Evolutionary conservation across 108 stramenopile genomes (phyloP).

Genomic region (Thalassiosira profunda): DNA sequence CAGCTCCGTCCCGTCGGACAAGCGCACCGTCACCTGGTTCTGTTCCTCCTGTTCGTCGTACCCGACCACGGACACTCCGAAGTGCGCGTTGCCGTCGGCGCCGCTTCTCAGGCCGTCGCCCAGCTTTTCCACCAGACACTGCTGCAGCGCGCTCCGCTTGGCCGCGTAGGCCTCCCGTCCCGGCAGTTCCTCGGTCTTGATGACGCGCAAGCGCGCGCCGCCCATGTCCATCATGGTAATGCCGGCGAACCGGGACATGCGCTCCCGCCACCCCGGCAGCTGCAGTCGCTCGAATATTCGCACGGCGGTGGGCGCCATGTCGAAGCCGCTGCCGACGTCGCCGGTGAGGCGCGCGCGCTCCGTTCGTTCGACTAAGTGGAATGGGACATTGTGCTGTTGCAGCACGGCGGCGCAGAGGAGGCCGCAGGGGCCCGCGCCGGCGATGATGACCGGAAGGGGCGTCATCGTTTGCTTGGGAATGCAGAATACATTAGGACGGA

Average conservation of each 20-base stretch:
- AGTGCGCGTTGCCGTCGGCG: neutral
- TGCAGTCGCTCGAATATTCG: constrained; percentile 8
- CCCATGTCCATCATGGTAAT: no score
- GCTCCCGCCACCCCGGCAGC: constrained; percentile 4
- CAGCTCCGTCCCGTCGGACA: constrained; percentile 2
- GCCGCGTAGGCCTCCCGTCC: constrained; percentile 4
- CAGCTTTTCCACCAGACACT: constrained; percentile 9
- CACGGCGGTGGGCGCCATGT: constrained; percentile 31
- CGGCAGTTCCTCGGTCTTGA: neutral
- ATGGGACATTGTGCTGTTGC: constrained; percentile 13
- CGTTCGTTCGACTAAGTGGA: constrained; percentile 28
- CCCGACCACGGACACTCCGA: neutral
- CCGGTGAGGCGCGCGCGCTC: constrained; percentile 23
- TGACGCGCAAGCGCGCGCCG: no score
- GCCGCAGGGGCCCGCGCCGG: constrained; percentile 63
- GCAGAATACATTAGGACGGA: no score
- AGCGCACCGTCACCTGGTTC: neutral
- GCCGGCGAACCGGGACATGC: neutral
- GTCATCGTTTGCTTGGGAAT: no score
- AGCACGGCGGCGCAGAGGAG: constrained; percentile 51
- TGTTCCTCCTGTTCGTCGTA: neutral
- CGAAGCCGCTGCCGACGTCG: constrained; percentile 33
- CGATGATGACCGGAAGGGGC: constrained; percentile 61
- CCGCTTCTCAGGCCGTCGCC: neutral
- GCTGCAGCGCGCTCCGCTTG: constrained; percentile 15